phyloP scores from a whole-genome alignment of 140 eudicot genomes.

The Flaveria floridana region DNA sequence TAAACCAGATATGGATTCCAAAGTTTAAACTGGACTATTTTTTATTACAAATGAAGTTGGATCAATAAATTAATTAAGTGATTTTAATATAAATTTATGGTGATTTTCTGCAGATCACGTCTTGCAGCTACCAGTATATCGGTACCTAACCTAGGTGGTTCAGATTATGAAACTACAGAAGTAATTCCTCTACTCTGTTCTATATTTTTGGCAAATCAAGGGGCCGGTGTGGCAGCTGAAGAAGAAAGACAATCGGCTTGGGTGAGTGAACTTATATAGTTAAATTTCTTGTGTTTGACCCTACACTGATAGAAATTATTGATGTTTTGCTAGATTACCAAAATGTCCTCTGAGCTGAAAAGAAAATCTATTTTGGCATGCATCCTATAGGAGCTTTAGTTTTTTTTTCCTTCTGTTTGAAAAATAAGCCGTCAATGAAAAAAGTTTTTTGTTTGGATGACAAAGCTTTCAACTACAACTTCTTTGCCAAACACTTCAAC shows the following conservation, averaged over 20 bases:
- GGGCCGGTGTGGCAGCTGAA: constrained; percentile 85
- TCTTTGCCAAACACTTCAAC: too few species aligned
- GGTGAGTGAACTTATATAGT: constrained; percentile 48
- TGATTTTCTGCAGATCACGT: constrained; percentile 54
- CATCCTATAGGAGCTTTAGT: neutral
- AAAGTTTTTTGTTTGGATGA: neutral
- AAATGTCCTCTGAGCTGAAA: neutral
- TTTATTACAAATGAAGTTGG: neutral
- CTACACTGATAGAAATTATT: neutral
- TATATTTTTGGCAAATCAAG: constrained; percentile 93
- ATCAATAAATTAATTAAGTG: neutral
- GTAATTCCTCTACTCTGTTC: constrained; percentile 77
- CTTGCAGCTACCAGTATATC: constrained; percentile 77
- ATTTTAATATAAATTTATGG: neutral
- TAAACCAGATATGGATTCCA: neutral
- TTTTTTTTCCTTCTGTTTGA: neutral
- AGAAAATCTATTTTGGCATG: neutral
- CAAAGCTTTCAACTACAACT: too few species aligned
- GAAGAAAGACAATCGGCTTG: constrained; percentile 57
- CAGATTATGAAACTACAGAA: constrained; percentile 44
- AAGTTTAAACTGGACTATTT: neutral
- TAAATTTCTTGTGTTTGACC: neutral
- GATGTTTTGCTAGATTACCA: constrained; percentile 15
- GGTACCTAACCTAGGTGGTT: constrained; percentile 44
- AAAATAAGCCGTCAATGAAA: neutral